Conservation (phyloP, 805 yeast species). For the Komagataella pastoris region DNA sequence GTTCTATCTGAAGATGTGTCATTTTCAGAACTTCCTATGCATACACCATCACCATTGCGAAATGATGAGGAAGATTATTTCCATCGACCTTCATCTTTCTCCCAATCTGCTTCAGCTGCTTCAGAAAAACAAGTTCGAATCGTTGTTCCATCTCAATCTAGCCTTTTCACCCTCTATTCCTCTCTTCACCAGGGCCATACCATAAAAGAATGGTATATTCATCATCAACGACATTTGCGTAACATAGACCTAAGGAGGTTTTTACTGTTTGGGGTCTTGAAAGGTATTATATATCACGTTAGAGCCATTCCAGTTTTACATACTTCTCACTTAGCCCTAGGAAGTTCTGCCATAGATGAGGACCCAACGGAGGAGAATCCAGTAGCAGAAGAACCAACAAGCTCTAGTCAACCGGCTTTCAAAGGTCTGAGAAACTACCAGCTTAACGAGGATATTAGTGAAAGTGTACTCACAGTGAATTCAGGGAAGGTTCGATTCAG, state of each 20-base stretch:
- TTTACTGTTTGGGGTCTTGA: conserved; percentile 72
- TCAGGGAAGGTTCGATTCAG: conserved; percentile 9
- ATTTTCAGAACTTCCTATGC: conserved; percentile 20
- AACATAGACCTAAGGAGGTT: conserved; percentile 77
- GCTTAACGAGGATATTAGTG: not conserved
- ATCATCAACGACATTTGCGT: conserved; percentile 40
- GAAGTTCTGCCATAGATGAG: not conserved
- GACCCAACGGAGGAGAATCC: not conserved
- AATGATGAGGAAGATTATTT: not conserved
- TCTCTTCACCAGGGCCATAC: conserved; percentile 69
- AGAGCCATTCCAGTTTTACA: conserved; percentile 51
- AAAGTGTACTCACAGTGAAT: conserved; percentile 9
- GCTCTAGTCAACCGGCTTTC: conserved; percentile 1
- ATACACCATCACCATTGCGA: conserved; percentile 5
- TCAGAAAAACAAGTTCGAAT: conserved; percentile 3
- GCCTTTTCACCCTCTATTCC: conserved; percentile 60
- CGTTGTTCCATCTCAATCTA: conserved; percentile 46
- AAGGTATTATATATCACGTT: conserved; percentile 73
- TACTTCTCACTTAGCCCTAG: not conserved
- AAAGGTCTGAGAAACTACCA: conserved; percentile 2
- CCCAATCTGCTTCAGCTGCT: conserved; percentile 6
- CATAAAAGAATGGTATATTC: conserved; percentile 70
- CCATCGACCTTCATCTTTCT: not conserved
- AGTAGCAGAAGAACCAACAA: not conserved
- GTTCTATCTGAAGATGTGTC: conserved; percentile 25